Evolutionary conservation across 352 stramenopile species (phyloP).

Genomic region (Phytophthora ohioensis): DNA sequence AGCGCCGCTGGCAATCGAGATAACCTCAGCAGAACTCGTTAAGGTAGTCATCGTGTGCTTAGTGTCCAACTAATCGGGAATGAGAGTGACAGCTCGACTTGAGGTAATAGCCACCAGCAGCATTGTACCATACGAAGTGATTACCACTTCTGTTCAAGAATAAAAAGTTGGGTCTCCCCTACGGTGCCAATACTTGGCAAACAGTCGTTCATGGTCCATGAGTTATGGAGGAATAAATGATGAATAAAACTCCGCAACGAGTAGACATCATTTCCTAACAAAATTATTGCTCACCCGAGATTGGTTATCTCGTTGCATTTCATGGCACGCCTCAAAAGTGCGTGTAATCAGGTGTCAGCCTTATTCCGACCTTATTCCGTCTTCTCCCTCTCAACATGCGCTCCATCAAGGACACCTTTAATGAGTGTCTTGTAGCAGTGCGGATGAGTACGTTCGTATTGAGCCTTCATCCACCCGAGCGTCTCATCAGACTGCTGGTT

Average conservation of each 20-base stretch:
- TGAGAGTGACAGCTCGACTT: not conserved
- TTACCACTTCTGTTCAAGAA: not conserved
- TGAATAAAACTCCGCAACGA: too few relatives aligned
- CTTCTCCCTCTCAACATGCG: conserved; percentile 17
- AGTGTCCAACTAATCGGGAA: not conserved
- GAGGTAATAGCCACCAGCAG: not conserved
- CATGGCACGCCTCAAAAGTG: not conserved
- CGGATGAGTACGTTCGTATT: conserved; percentile 47
- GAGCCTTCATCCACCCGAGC: conserved; percentile 43
- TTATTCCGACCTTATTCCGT: not conserved
- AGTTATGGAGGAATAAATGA: too few relatives aligned
- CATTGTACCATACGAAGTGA: not conserved
- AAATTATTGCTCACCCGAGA: too few relatives aligned
- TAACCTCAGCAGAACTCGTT: not conserved
- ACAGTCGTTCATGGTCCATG: too few relatives aligned
- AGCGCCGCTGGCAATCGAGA: not conserved
- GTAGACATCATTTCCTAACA: too few relatives aligned
- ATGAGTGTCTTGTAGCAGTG: conserved; percentile 51
- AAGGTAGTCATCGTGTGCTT: not conserved
- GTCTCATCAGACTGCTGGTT: conserved; percentile 52
- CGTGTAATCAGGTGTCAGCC: not conserved
- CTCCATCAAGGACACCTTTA: conserved; percentile 27
- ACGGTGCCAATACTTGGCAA: too few relatives aligned
- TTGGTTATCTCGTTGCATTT: not conserved
- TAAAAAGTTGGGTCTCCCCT: too few relatives aligned